A percentile compares a stretch with the other conserved stretches of the same genome.
Conservation (phyloP, 371 early-diverging fungal genomes). For the Cokeromyces recurvatus region DNA sequence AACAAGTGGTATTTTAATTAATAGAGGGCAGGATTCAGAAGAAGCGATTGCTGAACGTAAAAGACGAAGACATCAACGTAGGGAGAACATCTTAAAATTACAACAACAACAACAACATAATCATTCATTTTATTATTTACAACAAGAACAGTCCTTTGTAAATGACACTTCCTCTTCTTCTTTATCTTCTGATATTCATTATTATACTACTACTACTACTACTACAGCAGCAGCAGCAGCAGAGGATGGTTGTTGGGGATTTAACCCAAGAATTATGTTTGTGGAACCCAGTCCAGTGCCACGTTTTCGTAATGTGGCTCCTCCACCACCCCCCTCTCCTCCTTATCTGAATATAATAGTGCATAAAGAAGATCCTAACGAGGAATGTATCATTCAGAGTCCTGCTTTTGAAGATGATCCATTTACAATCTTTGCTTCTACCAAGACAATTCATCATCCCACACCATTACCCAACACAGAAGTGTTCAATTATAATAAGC, state of each 20-base stretch:
- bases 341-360: conserved; percentile 29
- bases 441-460: not conserved
- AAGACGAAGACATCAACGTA: conserved; percentile 15
- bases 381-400: conserved; percentile 15
- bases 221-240: not conserved
- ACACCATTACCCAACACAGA: not conserved
- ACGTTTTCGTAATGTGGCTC: conserved; percentile 40
- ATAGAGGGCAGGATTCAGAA: conserved; percentile 23
- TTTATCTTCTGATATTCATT: not conserved
- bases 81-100: conserved; percentile 17
- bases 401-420: conserved; percentile 8
- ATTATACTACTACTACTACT: not conserved
- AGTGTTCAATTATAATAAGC: too few species aligned
- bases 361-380: conserved; percentile 2
- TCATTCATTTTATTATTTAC: not conserved
- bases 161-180: too few species aligned
- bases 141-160: too few species aligned
- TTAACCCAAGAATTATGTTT: conserved; percentile 36
- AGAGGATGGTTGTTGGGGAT: conserved; percentile 7
- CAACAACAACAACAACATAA: conserved; percentile 3
- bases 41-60: conserved; percentile 24
- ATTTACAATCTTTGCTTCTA: conserved; percentile 7
- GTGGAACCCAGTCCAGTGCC: conserved; percentile 44
- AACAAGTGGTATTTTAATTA: conserved; percentile 19
- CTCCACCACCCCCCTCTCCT: conserved; percentile 43